Evolutionary conservation across 1,284 basidiomycete species (phyloP).

Genomic region (Tetrapyrgos nigripes): DNA sequence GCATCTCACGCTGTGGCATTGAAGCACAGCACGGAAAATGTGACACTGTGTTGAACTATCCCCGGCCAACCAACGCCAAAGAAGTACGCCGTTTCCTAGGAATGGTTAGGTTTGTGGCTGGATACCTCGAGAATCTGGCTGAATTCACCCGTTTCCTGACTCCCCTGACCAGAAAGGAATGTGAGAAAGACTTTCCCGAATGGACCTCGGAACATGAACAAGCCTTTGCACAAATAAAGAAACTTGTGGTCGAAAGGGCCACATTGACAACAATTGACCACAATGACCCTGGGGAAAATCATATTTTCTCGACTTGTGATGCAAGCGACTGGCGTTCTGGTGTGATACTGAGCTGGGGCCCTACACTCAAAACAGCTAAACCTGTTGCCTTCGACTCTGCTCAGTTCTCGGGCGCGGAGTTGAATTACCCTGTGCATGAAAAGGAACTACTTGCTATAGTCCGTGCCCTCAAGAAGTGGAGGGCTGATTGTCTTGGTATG

Average conservation of each 20-base stretch:
- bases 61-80: constrained; percentile 6
- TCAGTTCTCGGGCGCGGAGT: constrained; percentile 34
- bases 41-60: constrained; percentile 29
- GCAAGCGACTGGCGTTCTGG: constrained; percentile 33
- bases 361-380: constrained; percentile 28
- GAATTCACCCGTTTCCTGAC: constrained; percentile 34
- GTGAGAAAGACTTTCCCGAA: constrained; percentile 20
- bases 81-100: constrained; percentile 26
- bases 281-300: constrained; percentile 24
- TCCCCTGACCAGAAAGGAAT: constrained; percentile 29
- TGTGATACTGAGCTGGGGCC: constrained; percentile 23
- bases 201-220: constrained; percentile 28
- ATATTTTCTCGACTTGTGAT: constrained; percentile 39
- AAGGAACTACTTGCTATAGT: constrained; percentile 38
- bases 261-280: constrained; percentile 31
- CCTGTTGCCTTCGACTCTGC: constrained; percentile 29
- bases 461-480: constrained; percentile 35
- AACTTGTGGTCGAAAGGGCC: constrained; percentile 19
- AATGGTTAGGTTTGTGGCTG: constrained; percentile 31
- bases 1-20: constrained; percentile 29
- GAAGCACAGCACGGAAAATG: constrained; percentile 21
- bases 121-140: constrained; percentile 20
- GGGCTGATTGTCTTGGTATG: constrained; percentile 34
- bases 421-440: no score
- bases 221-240: constrained; percentile 38